Conservation (phyloP, 805 yeast species). For the Ogataea haglerorum region DNA sequence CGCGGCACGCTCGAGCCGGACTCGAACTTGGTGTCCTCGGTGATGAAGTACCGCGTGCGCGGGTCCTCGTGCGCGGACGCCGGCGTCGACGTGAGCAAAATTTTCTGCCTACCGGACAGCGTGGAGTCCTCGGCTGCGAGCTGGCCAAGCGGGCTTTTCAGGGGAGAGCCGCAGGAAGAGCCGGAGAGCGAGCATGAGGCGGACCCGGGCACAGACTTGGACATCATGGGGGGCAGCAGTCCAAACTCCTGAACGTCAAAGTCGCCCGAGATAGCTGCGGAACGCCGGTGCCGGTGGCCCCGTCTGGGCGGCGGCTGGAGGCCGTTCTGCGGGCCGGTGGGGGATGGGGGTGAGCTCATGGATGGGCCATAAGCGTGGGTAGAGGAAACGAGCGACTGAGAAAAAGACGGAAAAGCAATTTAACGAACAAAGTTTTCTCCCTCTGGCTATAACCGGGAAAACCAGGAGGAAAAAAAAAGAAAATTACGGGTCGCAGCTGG, state of each 20-base stretch:
- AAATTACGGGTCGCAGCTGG: not conserved
- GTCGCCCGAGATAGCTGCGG: constrained; percentile 87
- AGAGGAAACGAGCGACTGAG: not conserved
- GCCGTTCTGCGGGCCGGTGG: constrained; percentile 12
- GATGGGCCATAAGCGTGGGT: constrained; percentile 8
- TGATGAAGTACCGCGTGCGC: constrained; percentile 28
- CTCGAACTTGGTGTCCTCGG: constrained; percentile 31
- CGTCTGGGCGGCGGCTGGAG: constrained; percentile 36
- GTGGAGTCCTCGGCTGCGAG: constrained; percentile 1
- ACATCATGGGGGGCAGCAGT: constrained; percentile 13
- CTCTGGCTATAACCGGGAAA: not conserved
- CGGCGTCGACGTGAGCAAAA: constrained; percentile 10
- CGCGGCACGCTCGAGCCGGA: constrained; percentile 29
- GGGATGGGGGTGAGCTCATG: constrained; percentile 11
- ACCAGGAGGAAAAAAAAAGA: constrained; percentile 1
- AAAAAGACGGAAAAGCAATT: constrained; percentile 1
- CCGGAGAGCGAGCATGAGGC: constrained; percentile 24
- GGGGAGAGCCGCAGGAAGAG: constrained; percentile 24
- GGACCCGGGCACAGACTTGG: constrained; percentile 24
- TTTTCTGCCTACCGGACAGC: not conserved
- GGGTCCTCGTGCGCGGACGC: constrained; percentile 7
- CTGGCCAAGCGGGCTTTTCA: constrained; percentile 10
- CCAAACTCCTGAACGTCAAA: constrained; percentile 46
- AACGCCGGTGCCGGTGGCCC: constrained; percentile 77
- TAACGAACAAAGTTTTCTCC: constrained; percentile 3